Conservation (phyloP, 2,329 filamentous ascomycete genomes). For the Chaetothyriales sp. region DNA sequence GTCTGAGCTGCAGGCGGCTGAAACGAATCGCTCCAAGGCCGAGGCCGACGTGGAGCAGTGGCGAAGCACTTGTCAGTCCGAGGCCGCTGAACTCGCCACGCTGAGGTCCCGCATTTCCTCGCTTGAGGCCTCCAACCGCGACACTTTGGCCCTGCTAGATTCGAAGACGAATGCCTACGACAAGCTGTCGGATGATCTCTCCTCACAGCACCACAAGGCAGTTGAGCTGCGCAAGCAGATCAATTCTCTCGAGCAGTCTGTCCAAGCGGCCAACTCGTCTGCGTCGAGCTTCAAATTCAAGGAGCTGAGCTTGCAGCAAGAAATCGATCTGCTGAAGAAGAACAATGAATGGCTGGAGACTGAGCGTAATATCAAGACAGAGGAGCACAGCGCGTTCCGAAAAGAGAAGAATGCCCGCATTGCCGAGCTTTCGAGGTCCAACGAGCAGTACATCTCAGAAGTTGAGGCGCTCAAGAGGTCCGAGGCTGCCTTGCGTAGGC, state of each 20-base stretch:
- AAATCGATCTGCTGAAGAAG: slow-evolving; percentile 73
- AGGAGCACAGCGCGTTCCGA: slow-evolving; percentile 75
- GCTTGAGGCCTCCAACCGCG: slow-evolving; percentile 82
- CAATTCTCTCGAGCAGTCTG: slow-evolving; percentile 64
- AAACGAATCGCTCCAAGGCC: slow-evolving; percentile 59
- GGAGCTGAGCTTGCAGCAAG: slow-evolving; percentile 79
- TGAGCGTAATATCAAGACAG: slow-evolving; percentile 79
- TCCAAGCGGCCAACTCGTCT: slow-evolving; percentile 68
- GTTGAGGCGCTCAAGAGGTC: slow-evolving; percentile 66
- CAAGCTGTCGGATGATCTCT: slow-evolving; percentile 70
- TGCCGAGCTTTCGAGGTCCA: slow-evolving; percentile 71
- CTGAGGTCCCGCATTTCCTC: slow-evolving; percentile 72
- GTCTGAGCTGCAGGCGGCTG: slow-evolving; percentile 72
- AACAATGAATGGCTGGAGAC: slow-evolving; percentile 89
- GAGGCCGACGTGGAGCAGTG: slow-evolving; percentile 71
- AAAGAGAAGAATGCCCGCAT: slow-evolving; percentile 91
- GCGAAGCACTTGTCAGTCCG: slow-evolving; percentile 57
- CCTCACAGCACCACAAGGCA: slow-evolving; percentile 77
- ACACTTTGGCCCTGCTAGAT: slow-evolving; percentile 77
- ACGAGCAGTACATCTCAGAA: slow-evolving; percentile 68
- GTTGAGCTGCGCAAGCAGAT: slow-evolving; percentile 73
- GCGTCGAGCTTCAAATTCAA: slow-evolving; percentile 75
- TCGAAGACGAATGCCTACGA: slow-evolving; percentile 80
- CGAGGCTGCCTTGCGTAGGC: slow-evolving; percentile 65
- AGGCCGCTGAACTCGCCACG: slow-evolving; percentile 54